A percentile compares a stretch with the other conserved stretches of the same genome.
phyloP scores from a whole-genome alignment of 2,329 filamentous ascomycete species.

The Diaporthe velutina region DNA sequence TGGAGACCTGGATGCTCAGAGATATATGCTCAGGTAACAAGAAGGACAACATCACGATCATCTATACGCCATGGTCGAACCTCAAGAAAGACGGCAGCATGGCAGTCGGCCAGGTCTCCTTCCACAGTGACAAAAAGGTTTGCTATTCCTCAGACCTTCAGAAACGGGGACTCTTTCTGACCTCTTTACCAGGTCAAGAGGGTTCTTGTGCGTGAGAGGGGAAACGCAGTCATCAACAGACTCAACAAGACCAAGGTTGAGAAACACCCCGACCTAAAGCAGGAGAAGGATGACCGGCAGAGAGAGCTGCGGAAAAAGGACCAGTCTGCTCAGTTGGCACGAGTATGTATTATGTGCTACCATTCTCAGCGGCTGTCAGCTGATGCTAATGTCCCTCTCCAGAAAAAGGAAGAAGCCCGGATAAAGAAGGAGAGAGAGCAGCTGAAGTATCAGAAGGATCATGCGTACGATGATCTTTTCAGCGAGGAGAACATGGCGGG shows the following conservation, averaged over 20 bases:
- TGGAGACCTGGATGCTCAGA: neutral
- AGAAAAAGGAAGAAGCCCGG: constrained; percentile 83
- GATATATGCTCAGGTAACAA: constrained; percentile 81
- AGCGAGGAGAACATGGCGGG: constrained; percentile 82
- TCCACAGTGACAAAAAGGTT: constrained; percentile 85
- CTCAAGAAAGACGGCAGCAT: constrained; percentile 95
- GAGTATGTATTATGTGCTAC: constrained; percentile 64
- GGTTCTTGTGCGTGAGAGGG: constrained; percentile 81
- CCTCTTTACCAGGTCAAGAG: constrained; percentile 74
- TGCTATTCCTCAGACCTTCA: neutral
- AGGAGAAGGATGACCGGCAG: constrained; percentile 83
- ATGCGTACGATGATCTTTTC: constrained; percentile 95
- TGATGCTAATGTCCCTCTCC: constrained; percentile 11
- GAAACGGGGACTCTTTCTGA: neutral
- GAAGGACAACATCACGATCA: constrained; percentile 95
- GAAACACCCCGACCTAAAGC: constrained; percentile 84
- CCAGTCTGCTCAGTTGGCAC: constrained; percentile 69
- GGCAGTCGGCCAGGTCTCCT: constrained; percentile 94
- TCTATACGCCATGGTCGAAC: constrained; percentile 97
- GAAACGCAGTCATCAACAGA: constrained; percentile 95
- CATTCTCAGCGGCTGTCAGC: neutral
- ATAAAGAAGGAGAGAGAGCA: constrained; percentile 85
- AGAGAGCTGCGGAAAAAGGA: constrained; percentile 81
- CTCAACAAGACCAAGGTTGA: constrained; percentile 97
- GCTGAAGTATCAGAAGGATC: constrained; percentile 95